phyloP scores from a whole-genome alignment of 345 rosid genomes.

The Eucalyptus erythrocorys region DNA sequence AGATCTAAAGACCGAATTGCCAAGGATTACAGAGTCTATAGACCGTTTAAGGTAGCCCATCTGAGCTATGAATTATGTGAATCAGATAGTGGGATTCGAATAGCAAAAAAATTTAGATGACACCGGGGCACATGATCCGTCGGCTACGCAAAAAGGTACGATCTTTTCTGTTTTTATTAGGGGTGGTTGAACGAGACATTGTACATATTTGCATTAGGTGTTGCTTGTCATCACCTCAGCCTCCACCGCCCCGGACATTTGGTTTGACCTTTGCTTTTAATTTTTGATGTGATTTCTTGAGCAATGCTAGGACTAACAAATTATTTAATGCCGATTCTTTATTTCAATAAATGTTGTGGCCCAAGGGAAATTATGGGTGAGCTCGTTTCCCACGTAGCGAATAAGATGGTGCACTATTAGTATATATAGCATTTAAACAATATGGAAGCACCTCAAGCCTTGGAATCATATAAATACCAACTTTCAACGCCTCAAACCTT shows the following conservation, averaged over 20 bases:
- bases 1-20: neutral
- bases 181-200: neutral
- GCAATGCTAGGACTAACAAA: neutral
- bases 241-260: neutral
- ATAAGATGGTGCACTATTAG: neutral
- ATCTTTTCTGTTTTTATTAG: neutral
- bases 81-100: neutral
- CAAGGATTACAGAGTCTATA: neutral
- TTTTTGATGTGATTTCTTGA: neutral
- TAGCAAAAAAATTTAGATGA: neutral
- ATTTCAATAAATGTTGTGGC: neutral
- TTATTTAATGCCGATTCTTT: neutral
- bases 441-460: neutral
- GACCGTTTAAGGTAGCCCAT: neutral
- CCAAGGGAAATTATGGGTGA: neutral
- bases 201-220: neutral
- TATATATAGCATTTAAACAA: neutral
- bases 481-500: neutral
- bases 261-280: neutral
- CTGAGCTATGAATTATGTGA: neutral
- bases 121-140: neutral
- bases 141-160: neutral
- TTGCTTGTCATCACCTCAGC: neutral
- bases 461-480: neutral
- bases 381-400: neutral